A percentile compares a stretch with the other conserved stretches of the same genome.
phyloP scores from a whole-genome alignment of 257 asterid genomes.

The Mitragyna speciosa region DNA sequence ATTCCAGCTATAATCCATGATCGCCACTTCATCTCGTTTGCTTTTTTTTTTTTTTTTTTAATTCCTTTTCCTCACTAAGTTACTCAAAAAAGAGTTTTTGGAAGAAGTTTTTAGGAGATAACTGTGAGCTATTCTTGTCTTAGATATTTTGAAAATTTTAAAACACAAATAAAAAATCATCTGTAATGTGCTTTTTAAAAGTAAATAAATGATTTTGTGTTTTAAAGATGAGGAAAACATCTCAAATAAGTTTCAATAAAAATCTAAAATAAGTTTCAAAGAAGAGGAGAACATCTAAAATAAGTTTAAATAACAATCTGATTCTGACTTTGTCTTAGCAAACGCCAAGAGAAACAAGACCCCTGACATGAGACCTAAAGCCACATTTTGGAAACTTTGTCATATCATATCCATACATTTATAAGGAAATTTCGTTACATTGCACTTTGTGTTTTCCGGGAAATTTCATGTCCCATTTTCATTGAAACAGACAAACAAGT shows the following conservation, averaged over 20 bases:
- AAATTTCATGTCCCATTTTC: background rate
- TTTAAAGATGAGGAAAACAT: background rate
- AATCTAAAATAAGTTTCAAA: background rate
- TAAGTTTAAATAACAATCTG: background rate
- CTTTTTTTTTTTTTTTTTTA: no score
- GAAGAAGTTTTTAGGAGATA: background rate
- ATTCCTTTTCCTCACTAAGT: no score
- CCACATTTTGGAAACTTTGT: no score
- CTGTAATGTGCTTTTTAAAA: background rate
- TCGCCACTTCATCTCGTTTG: no score
- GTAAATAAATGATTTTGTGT: background rate
- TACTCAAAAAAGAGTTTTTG: background rate
- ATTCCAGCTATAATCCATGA: no score
- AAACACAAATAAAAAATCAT: background rate
- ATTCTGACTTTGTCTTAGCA: background rate
- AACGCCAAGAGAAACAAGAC: no score
- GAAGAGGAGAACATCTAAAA: background rate
- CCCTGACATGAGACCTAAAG: no score
- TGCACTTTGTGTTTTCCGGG: no score
- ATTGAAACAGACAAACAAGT: no score
- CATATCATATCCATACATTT: no score
- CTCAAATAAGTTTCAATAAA: background rate
- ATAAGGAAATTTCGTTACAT: no score
- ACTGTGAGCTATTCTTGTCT: background rate
- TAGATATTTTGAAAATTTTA: background rate